Percentiles rank a stretch among this genome's conserved stretches.
Conservation (phyloP, 2,329 filamentous ascomycete species). For the Fusarium hostae region DNA sequence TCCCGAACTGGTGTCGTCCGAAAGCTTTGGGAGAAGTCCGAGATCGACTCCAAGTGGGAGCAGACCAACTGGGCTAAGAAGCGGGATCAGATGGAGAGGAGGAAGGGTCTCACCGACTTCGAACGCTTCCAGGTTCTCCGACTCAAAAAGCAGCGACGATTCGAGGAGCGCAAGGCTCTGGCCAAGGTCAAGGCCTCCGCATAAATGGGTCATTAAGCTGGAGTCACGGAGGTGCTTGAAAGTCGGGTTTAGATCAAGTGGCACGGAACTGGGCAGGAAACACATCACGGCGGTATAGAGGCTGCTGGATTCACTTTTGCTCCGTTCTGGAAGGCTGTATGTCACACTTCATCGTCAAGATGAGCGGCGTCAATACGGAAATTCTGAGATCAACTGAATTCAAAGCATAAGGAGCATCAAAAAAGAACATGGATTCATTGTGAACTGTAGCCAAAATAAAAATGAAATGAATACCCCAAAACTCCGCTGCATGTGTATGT, state of each 20-base stretch:
- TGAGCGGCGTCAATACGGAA: constrained; percentile 76
- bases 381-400: constrained; percentile 61
- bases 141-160: constrained; percentile 99
- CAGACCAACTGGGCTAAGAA: constrained; percentile 95
- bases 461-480: constrained; percentile 46
- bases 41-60: constrained; percentile 94
- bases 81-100: constrained; percentile 84
- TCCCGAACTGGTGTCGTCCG: constrained; percentile 85
- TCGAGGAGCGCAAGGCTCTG: constrained; percentile 96
- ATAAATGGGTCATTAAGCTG: constrained; percentile 62
- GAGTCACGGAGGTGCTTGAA: constrained; percentile 49
- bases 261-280: constrained; percentile 52
- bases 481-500: background rate
- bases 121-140: constrained; percentile 99
- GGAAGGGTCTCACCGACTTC: constrained; percentile 95
- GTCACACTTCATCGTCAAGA: constrained; percentile 68
- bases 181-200: constrained; percentile 90
- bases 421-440: constrained; percentile 46
- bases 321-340: constrained; percentile 71
- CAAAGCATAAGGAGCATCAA: constrained; percentile 49
- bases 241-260: constrained; percentile 53
- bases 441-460: constrained; percentile 49
- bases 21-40: constrained; percentile 89
- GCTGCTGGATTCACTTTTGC: constrained; percentile 70
- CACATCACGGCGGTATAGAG: constrained; percentile 56